These are phyloP conservation scores for Ogataea pilisensis DNA, from an alignment of 805 yeast species.

Conservation along the genomic window DNA sequence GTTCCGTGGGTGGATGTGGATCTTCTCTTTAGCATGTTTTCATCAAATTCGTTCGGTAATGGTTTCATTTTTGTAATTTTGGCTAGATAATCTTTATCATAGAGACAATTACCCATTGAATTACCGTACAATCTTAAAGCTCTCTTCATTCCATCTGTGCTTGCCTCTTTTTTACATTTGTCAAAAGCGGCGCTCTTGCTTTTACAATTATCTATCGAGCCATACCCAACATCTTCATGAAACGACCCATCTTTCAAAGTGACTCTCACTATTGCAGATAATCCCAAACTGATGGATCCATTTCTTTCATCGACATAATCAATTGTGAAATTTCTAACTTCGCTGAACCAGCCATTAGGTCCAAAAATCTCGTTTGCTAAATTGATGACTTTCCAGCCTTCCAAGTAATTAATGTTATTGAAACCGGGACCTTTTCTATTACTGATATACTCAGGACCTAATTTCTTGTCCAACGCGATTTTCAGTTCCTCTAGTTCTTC, in stretches of 20 bases:
- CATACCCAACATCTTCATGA: slow-evolving; percentile 76
- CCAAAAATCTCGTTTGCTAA: slow-evolving; percentile 81
- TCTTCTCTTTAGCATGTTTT: slow-evolving; percentile 28
- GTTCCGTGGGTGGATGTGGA: slow-evolving; percentile 8
- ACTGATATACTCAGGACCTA: slow-evolving; percentile 78
- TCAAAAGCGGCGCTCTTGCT: slow-evolving; percentile 70
- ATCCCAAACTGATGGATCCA: slow-evolving; percentile 58
- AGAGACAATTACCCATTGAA: slow-evolving; percentile 78
- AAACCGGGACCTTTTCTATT: slow-evolving; percentile 75
- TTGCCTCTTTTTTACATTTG: slow-evolving; percentile 79
- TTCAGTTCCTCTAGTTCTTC: slow-evolving; percentile 26
- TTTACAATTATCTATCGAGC: slow-evolving; percentile 66
- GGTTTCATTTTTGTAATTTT: slow-evolving; percentile 42
- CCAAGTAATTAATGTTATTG: slow-evolving; percentile 63
- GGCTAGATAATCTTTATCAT: slow-evolving; percentile 63
- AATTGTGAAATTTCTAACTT: slow-evolving; percentile 57
- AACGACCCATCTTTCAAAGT: slow-evolving; percentile 77
- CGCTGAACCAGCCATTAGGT: slow-evolving; percentile 79
- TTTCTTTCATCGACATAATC: slow-evolving; percentile 67
- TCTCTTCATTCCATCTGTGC: slow-evolving; percentile 79
- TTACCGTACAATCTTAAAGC: slow-evolving; percentile 78
- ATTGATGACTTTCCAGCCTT: slow-evolving; percentile 81
- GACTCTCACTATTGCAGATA: slow-evolving; percentile 68
- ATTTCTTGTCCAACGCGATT: slow-evolving; percentile 32
- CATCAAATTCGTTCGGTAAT: slow-evolving; percentile 28